These are phyloP conservation scores for Sparassis latifolia DNA, from an alignment of 1,284 basidiomycete genomes.

Conservation along the genomic window DNA sequence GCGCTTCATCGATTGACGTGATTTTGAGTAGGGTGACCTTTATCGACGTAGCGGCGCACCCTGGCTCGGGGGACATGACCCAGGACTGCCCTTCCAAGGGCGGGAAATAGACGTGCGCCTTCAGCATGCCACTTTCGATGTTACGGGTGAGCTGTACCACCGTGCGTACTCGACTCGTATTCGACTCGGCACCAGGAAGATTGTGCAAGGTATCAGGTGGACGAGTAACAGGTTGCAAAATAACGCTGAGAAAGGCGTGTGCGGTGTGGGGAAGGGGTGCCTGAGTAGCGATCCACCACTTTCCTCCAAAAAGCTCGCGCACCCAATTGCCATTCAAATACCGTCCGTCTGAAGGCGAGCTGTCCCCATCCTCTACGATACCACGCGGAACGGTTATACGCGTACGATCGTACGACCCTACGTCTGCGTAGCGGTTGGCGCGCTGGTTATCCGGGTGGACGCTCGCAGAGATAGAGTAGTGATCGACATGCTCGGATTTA, in stretches of 20 bases:
- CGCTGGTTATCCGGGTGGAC: constrained; percentile 34
- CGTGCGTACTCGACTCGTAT: constrained; percentile 48
- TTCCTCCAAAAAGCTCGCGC: constrained; percentile 59
- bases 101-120: constrained; percentile 76
- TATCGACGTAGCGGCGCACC: constrained; percentile 34
- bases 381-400: constrained; percentile 44
- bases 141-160: constrained; percentile 75
- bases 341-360: constrained; percentile 26
- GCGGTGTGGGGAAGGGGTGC: constrained; percentile 66
- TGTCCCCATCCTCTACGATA: constrained; percentile 11
- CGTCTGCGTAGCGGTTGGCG: constrained; percentile 67
- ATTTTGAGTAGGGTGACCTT: constrained; percentile 47
- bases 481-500: constrained; percentile 23
- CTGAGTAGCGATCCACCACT: constrained; percentile 81
- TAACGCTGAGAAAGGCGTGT: constrained; percentile 68
- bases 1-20: constrained; percentile 42
- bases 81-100: constrained; percentile 45
- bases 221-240: constrained; percentile 42
- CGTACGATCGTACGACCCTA: constrained; percentile 76
- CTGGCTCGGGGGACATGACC: constrained; percentile 41
- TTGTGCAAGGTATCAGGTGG: constrained; percentile 28
- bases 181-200: constrained; percentile 6
- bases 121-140: constrained; percentile 57
- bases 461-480: constrained; percentile 55
- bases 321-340: constrained; percentile 88